Base-by-base conservation (phyloP, 228 moss, liverwort and hornwort species). In the Sphagnum fallax region DNA sequence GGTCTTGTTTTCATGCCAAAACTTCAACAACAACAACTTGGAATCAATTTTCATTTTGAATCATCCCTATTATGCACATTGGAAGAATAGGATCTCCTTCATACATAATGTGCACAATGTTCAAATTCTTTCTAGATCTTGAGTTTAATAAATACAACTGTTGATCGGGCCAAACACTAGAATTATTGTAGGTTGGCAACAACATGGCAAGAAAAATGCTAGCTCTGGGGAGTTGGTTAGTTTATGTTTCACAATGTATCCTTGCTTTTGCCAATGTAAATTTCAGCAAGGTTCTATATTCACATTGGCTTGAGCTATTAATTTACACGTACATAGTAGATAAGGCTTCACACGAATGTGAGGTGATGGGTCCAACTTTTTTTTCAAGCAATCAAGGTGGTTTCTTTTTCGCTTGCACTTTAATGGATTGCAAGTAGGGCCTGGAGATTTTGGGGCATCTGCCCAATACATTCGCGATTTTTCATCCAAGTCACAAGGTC, bases 171-270 rank as follows among this genome's bases (percentile, higher is more conserved):
- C 85, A 57, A 82, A 86, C 47, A 77, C 82, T 10, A 79, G 74
- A 16, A 57, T 86, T 50, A 66, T 67, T 66, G 79, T 79, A 8
- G 85, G 85, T 51, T 86, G 82, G 82, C 85, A 86, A 59, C 82
- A 75, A 48, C 74, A 86, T 48, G 79, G 78, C 4, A 82, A 82
- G 65, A 82, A 86, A 61, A 79, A 86, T 68, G 72, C 76, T 61
- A 79, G 82, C 48, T 79, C 85, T 60, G 76, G 82, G 66, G 85
- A 86, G 61, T n/a, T 84, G 80, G 82, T 82, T 6, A 68, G 60
- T 13, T 65, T 55, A 8, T 55, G 8, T 18, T 55, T 55, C 8
- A 8, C 55, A 2, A 8, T 12, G 12, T 55, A 12, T 55, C 9
- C 55, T 12, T 55, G 2, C 0, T 32, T 32, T 32, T 32, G 32